Evolutionary conservation across 768 basidiomycete genomes (phyloP), one percentile per base, ranked within the genome.

Genomic region (Tylopilus rubrobrunneus): DNA sequence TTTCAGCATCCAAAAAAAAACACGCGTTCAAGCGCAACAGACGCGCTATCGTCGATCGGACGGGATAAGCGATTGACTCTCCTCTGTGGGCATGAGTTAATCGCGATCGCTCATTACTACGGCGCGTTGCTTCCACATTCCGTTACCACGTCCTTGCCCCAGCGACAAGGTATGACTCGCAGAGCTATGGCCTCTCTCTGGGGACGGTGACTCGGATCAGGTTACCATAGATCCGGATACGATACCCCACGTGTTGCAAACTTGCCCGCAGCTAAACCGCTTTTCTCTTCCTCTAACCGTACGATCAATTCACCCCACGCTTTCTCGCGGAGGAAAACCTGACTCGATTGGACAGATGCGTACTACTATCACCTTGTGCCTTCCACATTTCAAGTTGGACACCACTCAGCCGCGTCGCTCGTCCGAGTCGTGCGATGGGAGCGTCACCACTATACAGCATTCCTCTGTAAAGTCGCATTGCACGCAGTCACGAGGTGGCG

Each of bases 101-200:
- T 59, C 57, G 41, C 45, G 41, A 56, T 61, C 48, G 27, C 36
- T 59, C 40, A 34, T 21, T n/a, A 25, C 14, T 48, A 49, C 23
- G 59, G 49, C 55, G 45, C 29, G 50, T 21, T 21, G 49, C 62
- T 62, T 62, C 61, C 40, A 25, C 58, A 52, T 63, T 60, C 31
- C 10, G 52, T 63, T 23, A 48, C 31, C 40, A 28, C 34, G 25
- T 34, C 36, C 21, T 59, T 43, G 39, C 14, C 19, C 25, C 8
- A 40, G 41, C 15, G 4, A 40, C 55, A 39, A 47, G 42, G 53
- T 33, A 50, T 59, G 47, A 48, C 43, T 45, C 39, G 25, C 33
- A 27, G 31, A 15, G 23, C 29, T 40, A 45, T 21, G 21, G 45
- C 25, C 17, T 19, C 21, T 48, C 28, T 23, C 17, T 25, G 25